Base-by-base conservation (phyloP, 768 basidiomycete genomes). In the Tephrocybe sp. region DNA sequence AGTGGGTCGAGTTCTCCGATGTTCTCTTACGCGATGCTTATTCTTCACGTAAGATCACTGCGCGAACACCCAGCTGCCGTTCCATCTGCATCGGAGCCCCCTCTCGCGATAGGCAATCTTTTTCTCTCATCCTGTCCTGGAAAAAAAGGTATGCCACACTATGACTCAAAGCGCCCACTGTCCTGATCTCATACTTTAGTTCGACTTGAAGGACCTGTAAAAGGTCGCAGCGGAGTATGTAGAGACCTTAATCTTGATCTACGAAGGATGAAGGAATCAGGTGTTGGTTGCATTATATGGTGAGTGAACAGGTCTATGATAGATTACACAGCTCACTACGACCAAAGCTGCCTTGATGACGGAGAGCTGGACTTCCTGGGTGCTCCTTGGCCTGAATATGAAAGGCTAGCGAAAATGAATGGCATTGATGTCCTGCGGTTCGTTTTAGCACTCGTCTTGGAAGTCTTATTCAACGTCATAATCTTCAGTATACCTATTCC, bases 81-180 rank as follows among this genome's bases (percentile, higher is more conserved):
- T 20, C 14, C 35, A 47, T 39, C 48, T 44, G 45, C 47, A 38
- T 20, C 36, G 14, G 39, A 45, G 30, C 53, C 52, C 1, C 45
- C 54, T 49, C 68, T 70, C 23, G 61, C 61, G 11, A 68, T 96
- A 8, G 95, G 95, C n/a, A 98, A 98, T 65, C 70, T 98, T 17
- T 78, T 87, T 45, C 67, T 98, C 30, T 92, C 89, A 5, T 93
- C 90, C 5, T 98, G 96, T 71, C 95, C 95, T 2, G 95, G 95
- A 4, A 98, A 98, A 69, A 93, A 97, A 77, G 85, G 87, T 85
- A 26, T 9, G 67, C 16, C 39, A 17, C 20, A 31, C 26, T 26
- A 26, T 26, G 26, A 3, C 26, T 26, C 26, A 26, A 4, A 7
- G 4, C 26, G 3, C 26, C 7, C 3, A 26, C 26, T 26, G 3